Evolutionary conservation across 2,329 filamentous ascomycete genomes (phyloP), one percentile per base, ranked within the genome.

Genomic region (Geoglossum cookeanum): DNA sequence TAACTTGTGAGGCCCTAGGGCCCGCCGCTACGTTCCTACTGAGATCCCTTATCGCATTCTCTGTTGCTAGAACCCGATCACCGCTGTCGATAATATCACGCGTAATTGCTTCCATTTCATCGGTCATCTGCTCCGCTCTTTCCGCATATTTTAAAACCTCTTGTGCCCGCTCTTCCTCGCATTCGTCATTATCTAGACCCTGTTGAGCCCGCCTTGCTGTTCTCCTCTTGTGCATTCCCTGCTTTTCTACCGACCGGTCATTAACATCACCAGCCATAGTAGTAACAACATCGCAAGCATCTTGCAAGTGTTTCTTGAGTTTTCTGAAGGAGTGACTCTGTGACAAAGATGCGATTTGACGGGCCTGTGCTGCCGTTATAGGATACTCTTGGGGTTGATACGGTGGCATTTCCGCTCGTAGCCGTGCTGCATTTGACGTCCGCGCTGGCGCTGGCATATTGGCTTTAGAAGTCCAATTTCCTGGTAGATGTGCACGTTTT

Each of bases 21-120:
- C 63, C 48, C 11, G 59, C 60, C 47, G 57, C 57, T n/a, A 61
- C 59, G 42, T 58, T 57, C 60, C 62, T 61, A 2, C 66, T 64
- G n/a, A 52, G 65, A 59, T 63, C 68, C 61, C 80, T 63, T 59
- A 82, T 60, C 1, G 70, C 68, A 11, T 71, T 69, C 33, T 69
- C 68, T 49, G 79, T 64, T 3, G 66, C 64, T 57, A 72, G 66
- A 13, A 78, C 65, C 59, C 70, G 73, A 7, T 73, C 68, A 58
- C 75, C 71, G 7, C 72, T 71, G 66, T 85, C 82, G 59, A 85
- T 76, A 54, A 79, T 66, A 11, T 72, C 69, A 15, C 81, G 73
- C 64, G 84, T 74, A 51, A 70, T 72, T 63, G 75, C 71, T 61
- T 85, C 82, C 64, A 84, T 71, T 55, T 73, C 71, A 32, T 68